phyloP scores from a whole-genome alignment of 768 basidiomycete genomes.

The Trametes cinnabarina region DNA sequence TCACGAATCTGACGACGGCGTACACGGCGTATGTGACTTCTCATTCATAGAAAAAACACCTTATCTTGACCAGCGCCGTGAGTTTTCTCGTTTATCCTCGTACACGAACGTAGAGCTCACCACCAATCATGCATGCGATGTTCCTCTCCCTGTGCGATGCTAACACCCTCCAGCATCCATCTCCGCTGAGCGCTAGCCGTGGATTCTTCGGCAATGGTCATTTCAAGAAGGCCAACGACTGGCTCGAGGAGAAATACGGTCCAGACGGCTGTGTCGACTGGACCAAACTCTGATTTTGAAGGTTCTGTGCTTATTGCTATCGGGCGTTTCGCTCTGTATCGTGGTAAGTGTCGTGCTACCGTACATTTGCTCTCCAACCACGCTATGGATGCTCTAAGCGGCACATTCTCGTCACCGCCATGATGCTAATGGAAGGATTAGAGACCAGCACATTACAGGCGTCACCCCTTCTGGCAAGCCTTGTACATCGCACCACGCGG shows the following conservation, averaged over 20 bases:
- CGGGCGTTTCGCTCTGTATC: too few species aligned
- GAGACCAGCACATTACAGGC: too few species aligned
- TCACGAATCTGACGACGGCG: neutral
- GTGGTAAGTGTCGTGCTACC: too few species aligned
- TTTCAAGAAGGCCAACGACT: constrained; percentile 83
- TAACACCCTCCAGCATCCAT: constrained; percentile 62
- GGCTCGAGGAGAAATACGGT: constrained; percentile 82
- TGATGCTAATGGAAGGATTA: too few species aligned
- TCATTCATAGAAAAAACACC: constrained; percentile 62
- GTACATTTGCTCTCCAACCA: too few species aligned
- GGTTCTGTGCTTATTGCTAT: neutral
- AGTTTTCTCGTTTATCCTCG: constrained; percentile 28
- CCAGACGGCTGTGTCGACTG: constrained; percentile 68
- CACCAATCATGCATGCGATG: neutral
- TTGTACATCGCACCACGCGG: neutral
- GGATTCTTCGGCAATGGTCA: constrained; percentile 91
- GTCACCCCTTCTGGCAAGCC: too few species aligned
- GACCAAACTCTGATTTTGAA: constrained; percentile 44
- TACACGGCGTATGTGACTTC: neutral
- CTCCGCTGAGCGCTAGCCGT: constrained; percentile 69
- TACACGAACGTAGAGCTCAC: neutral
- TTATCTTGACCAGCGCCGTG: constrained; percentile 75
- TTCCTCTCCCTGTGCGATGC: constrained; percentile 13
- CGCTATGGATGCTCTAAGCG: too few species aligned
- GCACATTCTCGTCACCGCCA: too few species aligned